Percentiles rank a stretch among this genome's conserved stretches.
Conservation (phyloP, 306 rosid genomes). For the Acacia acuminata region DNA sequence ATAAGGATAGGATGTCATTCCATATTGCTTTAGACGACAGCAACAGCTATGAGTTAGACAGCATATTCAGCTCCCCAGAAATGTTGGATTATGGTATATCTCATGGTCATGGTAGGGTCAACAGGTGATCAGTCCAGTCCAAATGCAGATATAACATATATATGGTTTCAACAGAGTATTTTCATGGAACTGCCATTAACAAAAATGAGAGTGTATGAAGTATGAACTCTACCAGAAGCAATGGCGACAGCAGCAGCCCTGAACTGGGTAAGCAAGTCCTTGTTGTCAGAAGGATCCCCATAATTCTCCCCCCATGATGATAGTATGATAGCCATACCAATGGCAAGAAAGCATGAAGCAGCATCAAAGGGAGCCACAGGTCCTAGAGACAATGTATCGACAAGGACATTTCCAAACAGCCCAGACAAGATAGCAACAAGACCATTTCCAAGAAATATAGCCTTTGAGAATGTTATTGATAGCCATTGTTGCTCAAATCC, state of each 20-base stretch:
- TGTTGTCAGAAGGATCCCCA: conserved; percentile 84
- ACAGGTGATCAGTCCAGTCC: background rate
- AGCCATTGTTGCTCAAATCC: conserved; percentile 97
- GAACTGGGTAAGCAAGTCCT: conserved; percentile 83
- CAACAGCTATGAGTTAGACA: background rate
- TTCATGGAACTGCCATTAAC: conserved; percentile 17
- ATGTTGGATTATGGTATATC: background rate
- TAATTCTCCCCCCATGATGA: conserved; percentile 86
- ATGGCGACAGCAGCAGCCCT: conserved; percentile 90
- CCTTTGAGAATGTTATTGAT: conserved; percentile 89
- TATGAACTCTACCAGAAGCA: conserved; percentile 73
- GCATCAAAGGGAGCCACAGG: conserved; percentile 99
- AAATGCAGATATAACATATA: background rate
- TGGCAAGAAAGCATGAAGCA: conserved; percentile 93
- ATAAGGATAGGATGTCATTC: background rate
- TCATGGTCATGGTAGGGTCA: background rate
- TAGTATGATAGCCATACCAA: conserved; percentile 86
- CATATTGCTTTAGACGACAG: background rate
- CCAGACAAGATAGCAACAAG: conserved; percentile 86
- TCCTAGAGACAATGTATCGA: conserved; percentile 77
- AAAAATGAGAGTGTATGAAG: conserved; percentile 4
- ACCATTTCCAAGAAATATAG: conserved; percentile 94
- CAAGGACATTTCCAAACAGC: conserved; percentile 90
- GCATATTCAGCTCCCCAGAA: background rate
- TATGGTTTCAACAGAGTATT: conserved; percentile 21